phyloP scores from a whole-genome alignment of 805 yeast species.

The Pichia manshurica region DNA sequence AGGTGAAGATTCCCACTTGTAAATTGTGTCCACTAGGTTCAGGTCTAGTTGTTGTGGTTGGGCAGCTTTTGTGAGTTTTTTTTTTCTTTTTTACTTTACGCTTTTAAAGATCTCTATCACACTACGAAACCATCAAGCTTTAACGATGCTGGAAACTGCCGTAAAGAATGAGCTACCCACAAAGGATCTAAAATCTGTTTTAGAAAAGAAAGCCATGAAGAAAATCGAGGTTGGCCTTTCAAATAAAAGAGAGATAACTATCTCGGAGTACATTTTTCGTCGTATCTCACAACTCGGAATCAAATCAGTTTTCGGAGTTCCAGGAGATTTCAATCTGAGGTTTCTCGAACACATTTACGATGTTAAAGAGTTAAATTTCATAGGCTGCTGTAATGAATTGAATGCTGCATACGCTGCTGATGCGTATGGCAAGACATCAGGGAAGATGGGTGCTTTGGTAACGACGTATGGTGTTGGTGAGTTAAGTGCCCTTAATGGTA shows the following conservation, averaged over 20 bases:
- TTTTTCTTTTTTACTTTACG: too few relatives aligned
- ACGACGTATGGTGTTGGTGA: constrained; percentile 94
- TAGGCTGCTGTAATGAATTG: constrained; percentile 85
- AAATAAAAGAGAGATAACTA: constrained; percentile 36
- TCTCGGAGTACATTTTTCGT: constrained; percentile 42
- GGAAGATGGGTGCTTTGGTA: constrained; percentile 57
- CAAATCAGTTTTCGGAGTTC: constrained; percentile 70
- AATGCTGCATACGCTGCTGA: constrained; percentile 88
- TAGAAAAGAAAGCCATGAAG: neutral
- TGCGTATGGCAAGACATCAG: constrained; percentile 78
- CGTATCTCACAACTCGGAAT: constrained; percentile 44
- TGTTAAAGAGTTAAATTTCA: constrained; percentile 76
- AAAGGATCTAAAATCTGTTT: neutral
- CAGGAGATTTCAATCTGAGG: constrained; percentile 75
- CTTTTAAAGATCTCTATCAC: too few relatives aligned
- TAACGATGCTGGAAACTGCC: neutral
- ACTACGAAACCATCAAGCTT: neutral
- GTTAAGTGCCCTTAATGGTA: constrained; percentile 74
- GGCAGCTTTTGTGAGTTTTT: too few relatives aligned
- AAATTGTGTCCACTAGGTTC: too few relatives aligned
- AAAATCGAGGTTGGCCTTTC: neutral
- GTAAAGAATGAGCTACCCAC: neutral
- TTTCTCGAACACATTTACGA: constrained; percentile 68
- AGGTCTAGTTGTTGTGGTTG: too few relatives aligned
- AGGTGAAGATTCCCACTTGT: too few relatives aligned